Percentiles rank a stretch among this genome's conserved stretches.
Conservation (phyloP, 176 grass and related monocot species). For the maize (Zea mays) region DNA sequence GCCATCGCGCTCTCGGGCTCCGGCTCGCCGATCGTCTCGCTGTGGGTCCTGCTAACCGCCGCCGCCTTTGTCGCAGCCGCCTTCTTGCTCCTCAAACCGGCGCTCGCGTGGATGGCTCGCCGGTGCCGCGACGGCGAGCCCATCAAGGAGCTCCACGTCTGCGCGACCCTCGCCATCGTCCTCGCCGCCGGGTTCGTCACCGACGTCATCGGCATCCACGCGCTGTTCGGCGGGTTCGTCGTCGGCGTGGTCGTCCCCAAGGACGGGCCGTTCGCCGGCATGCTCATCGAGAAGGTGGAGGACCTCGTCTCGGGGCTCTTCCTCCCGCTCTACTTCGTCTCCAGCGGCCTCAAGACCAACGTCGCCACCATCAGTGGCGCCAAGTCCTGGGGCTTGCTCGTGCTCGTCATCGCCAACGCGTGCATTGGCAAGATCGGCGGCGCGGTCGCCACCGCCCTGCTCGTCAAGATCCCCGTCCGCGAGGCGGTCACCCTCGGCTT, state of each 20-base stretch:
- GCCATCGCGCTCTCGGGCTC: conserved; percentile 59
- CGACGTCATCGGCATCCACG: conserved; percentile 71
- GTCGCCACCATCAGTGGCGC: conserved; percentile 68
- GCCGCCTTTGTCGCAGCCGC: conserved; percentile 40
- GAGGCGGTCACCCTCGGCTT: conserved; percentile 65
- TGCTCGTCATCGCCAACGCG: conserved; percentile 67
- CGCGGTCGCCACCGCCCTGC: conserved; percentile 37
- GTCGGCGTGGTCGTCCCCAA: conserved; percentile 69
- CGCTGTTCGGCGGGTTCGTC: conserved; percentile 65
- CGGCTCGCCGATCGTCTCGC: conserved; percentile 50
- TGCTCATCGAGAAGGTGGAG: conserved; percentile 72
- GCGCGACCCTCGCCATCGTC: conserved; percentile 52
- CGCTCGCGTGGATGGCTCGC: conserved; percentile 51
- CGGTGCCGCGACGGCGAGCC: conserved; percentile 58
- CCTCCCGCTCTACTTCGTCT: conserved; percentile 85
- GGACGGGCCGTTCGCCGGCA: conserved; percentile 61
- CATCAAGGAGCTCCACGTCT: conserved; percentile 57
- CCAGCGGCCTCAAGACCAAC: conserved; percentile 72
- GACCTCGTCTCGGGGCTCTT: conserved; percentile 72
- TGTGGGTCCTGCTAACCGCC: conserved; percentile 66
- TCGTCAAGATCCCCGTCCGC: conserved; percentile 43
- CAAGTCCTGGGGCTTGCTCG: conserved; percentile 63
- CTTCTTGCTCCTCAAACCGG: conserved; percentile 35
- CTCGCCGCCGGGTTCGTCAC: conserved; percentile 64
- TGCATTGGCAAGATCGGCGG: conserved; percentile 75